These are phyloP conservation scores for Trypanosoma lewisi DNA, from an alignment of 208 protist genomes.

Conservation along the genomic window DNA sequence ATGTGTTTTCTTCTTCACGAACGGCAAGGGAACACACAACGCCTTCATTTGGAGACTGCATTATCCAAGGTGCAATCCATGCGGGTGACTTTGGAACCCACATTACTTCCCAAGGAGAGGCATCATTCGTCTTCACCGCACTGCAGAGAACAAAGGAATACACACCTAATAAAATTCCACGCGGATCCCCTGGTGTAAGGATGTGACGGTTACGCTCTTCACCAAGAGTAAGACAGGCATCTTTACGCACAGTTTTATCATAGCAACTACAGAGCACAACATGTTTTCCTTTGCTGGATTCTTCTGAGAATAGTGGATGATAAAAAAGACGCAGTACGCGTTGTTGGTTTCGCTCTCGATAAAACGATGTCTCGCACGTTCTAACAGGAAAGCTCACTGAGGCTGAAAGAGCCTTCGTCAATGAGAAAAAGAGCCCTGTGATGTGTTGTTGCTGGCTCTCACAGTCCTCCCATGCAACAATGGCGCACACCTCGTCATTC, in stretches of 20 bases:
- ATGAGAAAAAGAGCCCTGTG: conserved; percentile 34
- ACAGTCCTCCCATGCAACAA: conserved; percentile 47
- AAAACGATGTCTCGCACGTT: conserved; percentile 23
- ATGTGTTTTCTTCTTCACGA: conserved; percentile 20
- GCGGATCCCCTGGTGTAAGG: conserved; percentile 14
- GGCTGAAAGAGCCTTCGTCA: conserved; percentile 23
- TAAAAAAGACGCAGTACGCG: conserved; percentile 52
- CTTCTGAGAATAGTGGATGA: conserved; percentile 34
- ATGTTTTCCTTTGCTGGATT: conserved; percentile 14
- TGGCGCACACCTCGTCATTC: conserved; percentile 27
- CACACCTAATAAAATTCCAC: conserved; percentile 12
- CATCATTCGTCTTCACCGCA: background rate
- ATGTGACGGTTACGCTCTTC: conserved; percentile 10
- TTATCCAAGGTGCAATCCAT: conserved; percentile 47
- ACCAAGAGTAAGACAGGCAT: conserved; percentile 6
- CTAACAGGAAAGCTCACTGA: background rate
- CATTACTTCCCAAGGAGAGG: background rate
- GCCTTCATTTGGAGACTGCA: conserved; percentile 24
- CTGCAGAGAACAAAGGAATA: conserved; percentile 25
- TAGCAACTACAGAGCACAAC: conserved; percentile 39
- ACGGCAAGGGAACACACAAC: conserved; percentile 60
- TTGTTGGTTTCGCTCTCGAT: conserved; percentile 27
- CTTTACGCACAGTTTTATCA: conserved; percentile 16
- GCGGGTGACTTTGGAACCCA: background rate
- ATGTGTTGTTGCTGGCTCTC: conserved; percentile 30